Evolutionary conservation across 2,329 filamentous ascomycete species (phyloP).

Genomic region (Chaetomiaceae sp.): DNA sequence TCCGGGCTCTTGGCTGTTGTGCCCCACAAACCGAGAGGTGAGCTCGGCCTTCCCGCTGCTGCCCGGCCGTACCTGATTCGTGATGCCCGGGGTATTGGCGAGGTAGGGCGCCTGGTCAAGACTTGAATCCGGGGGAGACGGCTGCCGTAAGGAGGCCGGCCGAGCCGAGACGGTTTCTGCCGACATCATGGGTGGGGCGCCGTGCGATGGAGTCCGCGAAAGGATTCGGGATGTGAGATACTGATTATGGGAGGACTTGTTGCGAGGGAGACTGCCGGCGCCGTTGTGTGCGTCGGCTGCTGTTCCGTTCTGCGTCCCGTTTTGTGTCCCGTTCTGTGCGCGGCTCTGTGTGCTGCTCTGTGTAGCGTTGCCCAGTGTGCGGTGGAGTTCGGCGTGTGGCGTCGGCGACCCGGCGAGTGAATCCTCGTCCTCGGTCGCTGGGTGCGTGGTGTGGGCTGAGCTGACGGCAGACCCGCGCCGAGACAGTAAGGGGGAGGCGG

Average conservation of each 20-base stretch:
- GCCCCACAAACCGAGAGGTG: slow-evolving; percentile 56
- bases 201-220: slow-evolving; percentile 57
- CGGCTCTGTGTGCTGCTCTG: neutral
- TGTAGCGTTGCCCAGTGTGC: slow-evolving; percentile 11
- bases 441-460: slow-evolving; percentile 25
- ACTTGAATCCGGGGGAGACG: slow-evolving; percentile 33
- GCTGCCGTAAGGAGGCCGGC: slow-evolving; percentile 33
- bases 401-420: slow-evolving; percentile 7
- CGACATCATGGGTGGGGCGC: slow-evolving; percentile 61
- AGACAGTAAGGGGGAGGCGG: slow-evolving; percentile 55
- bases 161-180: slow-evolving; percentile 50
- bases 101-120: slow-evolving; percentile 26
- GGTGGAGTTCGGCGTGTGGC: slow-evolving; percentile 14
- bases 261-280: slow-evolving; percentile 30
- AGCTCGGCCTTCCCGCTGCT: slow-evolving; percentile 45
- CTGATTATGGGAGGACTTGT: slow-evolving; percentile 52
- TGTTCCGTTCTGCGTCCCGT: neutral
- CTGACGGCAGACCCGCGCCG: slow-evolving; percentile 46
- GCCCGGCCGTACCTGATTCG: slow-evolving; percentile 29
- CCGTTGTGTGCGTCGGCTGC: slow-evolving; percentile 4
- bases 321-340: too few species aligned
- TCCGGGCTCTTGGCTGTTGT: slow-evolving; percentile 35
- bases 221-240: slow-evolving; percentile 64
- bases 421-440: slow-evolving; percentile 19
- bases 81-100: slow-evolving; percentile 18